phyloP scores from a whole-genome alignment of 176 grass and related monocot genomes.

The Hyparrhenia diplandra region DNA sequence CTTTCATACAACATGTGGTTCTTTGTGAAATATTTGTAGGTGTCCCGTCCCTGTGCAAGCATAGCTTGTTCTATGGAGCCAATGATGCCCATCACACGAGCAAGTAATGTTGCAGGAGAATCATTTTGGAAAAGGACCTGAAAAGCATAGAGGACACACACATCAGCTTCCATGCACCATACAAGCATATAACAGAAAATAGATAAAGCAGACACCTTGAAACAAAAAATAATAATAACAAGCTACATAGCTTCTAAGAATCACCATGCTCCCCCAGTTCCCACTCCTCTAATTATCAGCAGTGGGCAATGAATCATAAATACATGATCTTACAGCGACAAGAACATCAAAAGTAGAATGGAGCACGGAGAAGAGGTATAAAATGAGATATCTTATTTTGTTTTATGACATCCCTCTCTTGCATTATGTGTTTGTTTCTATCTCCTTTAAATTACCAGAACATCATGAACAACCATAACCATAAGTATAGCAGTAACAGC shows the following conservation, averaged over 20 bases:
- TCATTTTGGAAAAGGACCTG: conserved; percentile 99
- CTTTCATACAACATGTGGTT: conserved; percentile 97
- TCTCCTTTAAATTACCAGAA: too few species aligned
- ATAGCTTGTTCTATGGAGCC: conserved; percentile 95
- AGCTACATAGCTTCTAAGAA: neutral
- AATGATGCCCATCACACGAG: conserved; percentile 88
- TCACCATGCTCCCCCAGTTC: neutral
- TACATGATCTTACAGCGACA: too few species aligned
- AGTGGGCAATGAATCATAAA: too few species aligned
- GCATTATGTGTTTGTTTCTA: too few species aligned
- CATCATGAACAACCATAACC: too few species aligned
- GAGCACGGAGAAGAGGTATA: too few species aligned
- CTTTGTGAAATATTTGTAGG: conserved; percentile 99
- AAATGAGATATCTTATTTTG: too few species aligned
- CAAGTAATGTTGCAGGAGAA: conserved; percentile 93
- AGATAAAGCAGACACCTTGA: neutral
- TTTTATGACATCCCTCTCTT: too few species aligned
- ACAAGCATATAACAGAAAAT: neutral
- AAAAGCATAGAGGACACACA: neutral
- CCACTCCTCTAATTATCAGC: too few species aligned
- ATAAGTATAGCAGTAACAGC: too few species aligned
- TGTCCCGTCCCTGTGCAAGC: conserved; percentile 91
- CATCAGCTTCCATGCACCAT: conserved; percentile 5
- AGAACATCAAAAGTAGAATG: too few species aligned
- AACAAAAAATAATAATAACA: neutral